Conservation (phyloP, 192 early-diverging fungal species). For the Jimgerdemannia lactiflua region DNA sequence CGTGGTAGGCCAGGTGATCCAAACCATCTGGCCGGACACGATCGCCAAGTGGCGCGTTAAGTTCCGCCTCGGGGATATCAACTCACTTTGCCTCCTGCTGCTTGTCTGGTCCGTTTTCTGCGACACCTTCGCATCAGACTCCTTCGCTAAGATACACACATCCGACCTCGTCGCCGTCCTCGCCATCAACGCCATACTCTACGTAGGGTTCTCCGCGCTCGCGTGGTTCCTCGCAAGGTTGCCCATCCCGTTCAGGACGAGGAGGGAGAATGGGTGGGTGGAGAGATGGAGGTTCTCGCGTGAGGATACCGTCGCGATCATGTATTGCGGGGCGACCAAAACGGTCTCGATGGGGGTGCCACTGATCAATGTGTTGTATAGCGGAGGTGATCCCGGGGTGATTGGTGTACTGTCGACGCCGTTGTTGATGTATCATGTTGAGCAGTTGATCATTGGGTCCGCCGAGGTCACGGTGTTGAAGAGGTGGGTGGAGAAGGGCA, state of each 20-base stretch:
- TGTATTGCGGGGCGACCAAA: constrained; percentile 73
- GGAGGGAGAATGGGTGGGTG: constrained; percentile 6
- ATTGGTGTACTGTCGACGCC: constrained; percentile 60
- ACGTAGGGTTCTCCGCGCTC: constrained; percentile 48
- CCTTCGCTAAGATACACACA: constrained; percentile 44
- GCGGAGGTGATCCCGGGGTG: constrained; percentile 36
- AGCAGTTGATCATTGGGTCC: constrained; percentile 64
- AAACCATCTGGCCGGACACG: constrained; percentile 39
- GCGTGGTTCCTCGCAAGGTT: constrained; percentile 41
- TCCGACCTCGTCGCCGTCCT: constrained; percentile 51
- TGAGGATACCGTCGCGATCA: constrained; percentile 59
- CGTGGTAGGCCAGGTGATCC: constrained; percentile 56
- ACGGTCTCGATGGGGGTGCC: constrained; percentile 76
- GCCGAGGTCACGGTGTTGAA: constrained; percentile 54
- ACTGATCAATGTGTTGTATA: constrained; percentile 69
- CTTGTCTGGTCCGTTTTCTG: constrained; percentile 75
- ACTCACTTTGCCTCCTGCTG: constrained; percentile 53
- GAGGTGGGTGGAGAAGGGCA: constrained; percentile 48
- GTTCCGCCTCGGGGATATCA: constrained; percentile 53
- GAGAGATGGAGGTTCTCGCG: constrained; percentile 30
- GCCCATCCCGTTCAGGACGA: constrained; percentile 26
- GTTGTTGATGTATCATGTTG: constrained; percentile 69
- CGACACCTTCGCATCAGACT: constrained; percentile 59
- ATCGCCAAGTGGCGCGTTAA: constrained; percentile 45
- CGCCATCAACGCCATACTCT: constrained; percentile 46